Base-by-base conservation (phyloP, 768 basidiomycete species). In the Kwoniella pini region DNA sequence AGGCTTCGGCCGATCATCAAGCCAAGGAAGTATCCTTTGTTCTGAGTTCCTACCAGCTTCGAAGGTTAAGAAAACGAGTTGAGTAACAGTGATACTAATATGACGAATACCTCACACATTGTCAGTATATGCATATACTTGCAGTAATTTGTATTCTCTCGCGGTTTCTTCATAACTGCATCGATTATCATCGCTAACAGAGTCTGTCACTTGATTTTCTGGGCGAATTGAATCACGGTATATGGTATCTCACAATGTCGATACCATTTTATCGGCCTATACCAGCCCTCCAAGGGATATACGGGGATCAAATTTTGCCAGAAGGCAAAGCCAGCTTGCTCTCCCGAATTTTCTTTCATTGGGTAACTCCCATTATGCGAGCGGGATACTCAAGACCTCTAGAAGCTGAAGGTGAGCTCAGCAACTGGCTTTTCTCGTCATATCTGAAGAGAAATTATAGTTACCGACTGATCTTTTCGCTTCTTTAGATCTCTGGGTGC, bases 351-450 rank as follows among this genome's bases (percentile, higher is more conserved):
- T 39, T 68, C 53, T 72, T 70, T 52, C 66, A 68, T 10, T 72
- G 71, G 71, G 54, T 72, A 12, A 63, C 68, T 4, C 71, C 71
- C 1, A 63, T 72, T 33, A 53, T 72, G 44, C 65, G 64, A 57
- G 65, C 63, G 1, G 71, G 71, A 1, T 63, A 63, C 26, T 68
- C 71, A 1, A 46, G 71, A 30, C 68, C 71, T 5, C 46, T 72
- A 3, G 61, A 72, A 42, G 49, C 45, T 15, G 65, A 66, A 12
- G 65, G 63, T 60, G 27, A 54, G n/a, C n/a, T n/a, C n/a, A n/a
- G n/a, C n/a, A n/a, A n/a, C n/a, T n/a, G n/a, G n/a, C n/a, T n/a
- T n/a, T n/a, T n/a, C n/a, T n/a, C n/a, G n/a, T n/a, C n/a, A n/a
- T n/a, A n/a, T n/a, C n/a, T n/a, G n/a, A n/a, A n/a, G 15, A 30